These are phyloP conservation scores for Fereydounia khargensis DNA, from an alignment of 1,284 basidiomycete species.

Conservation along the genomic window DNA sequence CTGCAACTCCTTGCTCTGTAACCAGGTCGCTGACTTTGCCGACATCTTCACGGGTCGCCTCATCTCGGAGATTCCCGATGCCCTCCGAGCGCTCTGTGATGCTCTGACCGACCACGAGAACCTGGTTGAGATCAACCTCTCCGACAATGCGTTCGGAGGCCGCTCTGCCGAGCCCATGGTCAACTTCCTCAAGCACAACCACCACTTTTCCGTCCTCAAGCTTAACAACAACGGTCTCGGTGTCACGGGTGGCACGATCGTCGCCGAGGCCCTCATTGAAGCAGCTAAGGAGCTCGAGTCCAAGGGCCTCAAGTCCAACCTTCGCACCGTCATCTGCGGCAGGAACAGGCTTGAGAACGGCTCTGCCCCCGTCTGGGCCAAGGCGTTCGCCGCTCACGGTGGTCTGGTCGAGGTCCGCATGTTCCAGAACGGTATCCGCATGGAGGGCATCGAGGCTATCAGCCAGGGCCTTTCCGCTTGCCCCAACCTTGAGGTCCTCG, in stretches of 20 bases:
- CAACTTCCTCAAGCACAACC: slow-evolving; percentile 64
- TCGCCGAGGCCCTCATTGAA: slow-evolving; percentile 78
- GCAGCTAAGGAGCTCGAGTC: slow-evolving; percentile 72
- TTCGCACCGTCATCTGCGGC: slow-evolving; percentile 84
- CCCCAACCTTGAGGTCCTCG: slow-evolving; percentile 71
- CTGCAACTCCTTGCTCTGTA: background rate
- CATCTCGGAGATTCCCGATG: slow-evolving; percentile 89
- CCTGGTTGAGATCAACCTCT: slow-evolving; percentile 83
- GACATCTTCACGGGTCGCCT: slow-evolving; percentile 97
- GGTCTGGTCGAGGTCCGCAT: slow-evolving; percentile 78
- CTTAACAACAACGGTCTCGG: slow-evolving; percentile 98
- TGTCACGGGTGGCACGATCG: slow-evolving; percentile 79
- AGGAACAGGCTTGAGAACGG: slow-evolving; percentile 92
- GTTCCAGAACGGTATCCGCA: slow-evolving; percentile 95
- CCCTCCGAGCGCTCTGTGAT: slow-evolving; percentile 83
- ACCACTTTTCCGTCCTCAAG: slow-evolving; percentile 75
- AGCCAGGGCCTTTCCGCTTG: slow-evolving; percentile 73
- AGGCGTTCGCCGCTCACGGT: slow-evolving; percentile 81
- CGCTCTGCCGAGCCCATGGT: slow-evolving; percentile 93
- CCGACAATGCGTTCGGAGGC: slow-evolving; percentile 95
- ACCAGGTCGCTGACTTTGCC: slow-evolving; percentile 88
- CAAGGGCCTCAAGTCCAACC: slow-evolving; percentile 69
- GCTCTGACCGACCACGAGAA: slow-evolving; percentile 76
- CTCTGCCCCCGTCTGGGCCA: slow-evolving; percentile 77
- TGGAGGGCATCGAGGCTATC: slow-evolving; percentile 84